phyloP scores from a whole-genome alignment of 2,329 filamentous ascomycete species.

The Penicillium sp. region DNA sequence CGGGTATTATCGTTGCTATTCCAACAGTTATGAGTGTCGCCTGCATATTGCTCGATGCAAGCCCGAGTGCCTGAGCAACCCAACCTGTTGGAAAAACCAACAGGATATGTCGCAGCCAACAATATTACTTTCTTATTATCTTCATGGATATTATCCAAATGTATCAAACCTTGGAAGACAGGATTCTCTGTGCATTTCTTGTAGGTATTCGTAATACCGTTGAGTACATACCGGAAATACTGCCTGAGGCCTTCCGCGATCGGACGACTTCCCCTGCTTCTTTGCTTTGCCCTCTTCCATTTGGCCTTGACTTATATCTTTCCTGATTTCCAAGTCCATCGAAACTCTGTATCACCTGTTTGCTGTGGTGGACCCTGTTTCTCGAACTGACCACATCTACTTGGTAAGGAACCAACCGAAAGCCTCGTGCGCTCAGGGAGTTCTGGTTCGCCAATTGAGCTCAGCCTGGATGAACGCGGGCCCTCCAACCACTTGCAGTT shows the following conservation, averaged over 20 bases:
- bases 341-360: neutral
- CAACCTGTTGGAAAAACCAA: neutral
- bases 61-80: constrained; percentile 12
- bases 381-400: constrained; percentile 4
- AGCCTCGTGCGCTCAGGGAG: constrained; percentile 20
- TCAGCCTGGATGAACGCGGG: constrained; percentile 23
- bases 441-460: constrained; percentile 40
- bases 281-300: neutral
- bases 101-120: too few species aligned
- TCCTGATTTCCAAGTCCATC: neutral
- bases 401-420: constrained; percentile 18
- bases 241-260: constrained; percentile 2
- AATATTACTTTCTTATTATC: neutral
- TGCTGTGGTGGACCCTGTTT: constrained; percentile 2
- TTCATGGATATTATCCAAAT: neutral
- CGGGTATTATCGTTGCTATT: neutral
- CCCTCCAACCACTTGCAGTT: constrained; percentile 19
- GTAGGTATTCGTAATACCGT: neutral
- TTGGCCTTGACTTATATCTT: neutral
- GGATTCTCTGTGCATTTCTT: neutral
- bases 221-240: neutral
- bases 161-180: too few species aligned
- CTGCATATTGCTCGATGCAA: constrained; percentile 12
- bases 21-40: neutral
- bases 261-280: constrained; percentile 1